Conservation (phyloP, 2,329 filamentous ascomycete genomes). For the Fonsecaea erecta region DNA sequence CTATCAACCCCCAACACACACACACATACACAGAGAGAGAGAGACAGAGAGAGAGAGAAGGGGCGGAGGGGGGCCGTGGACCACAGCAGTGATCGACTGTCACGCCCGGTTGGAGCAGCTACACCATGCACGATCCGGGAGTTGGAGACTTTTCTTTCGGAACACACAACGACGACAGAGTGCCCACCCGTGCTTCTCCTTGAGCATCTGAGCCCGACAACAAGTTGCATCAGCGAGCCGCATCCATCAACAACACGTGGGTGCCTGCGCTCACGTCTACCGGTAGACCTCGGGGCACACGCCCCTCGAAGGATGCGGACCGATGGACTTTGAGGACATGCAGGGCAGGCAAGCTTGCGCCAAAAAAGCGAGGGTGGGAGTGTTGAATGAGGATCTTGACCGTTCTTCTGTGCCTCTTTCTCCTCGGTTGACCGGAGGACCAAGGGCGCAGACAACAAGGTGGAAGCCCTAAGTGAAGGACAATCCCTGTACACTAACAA, state of each 20-base stretch:
- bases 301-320: not conserved
- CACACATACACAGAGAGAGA: no score
- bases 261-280: not conserved
- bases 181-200: no score
- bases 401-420: not conserved
- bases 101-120: not conserved
- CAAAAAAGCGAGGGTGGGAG: slow-evolving; percentile 11
- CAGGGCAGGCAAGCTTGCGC: not conserved
- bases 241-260: not conserved
- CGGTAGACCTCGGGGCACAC: not conserved
- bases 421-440: not conserved
- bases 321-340: not conserved
- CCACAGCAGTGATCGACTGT: not conserved
- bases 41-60: no score
- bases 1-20: no score
- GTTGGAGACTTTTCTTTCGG: no score
- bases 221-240: not conserved
- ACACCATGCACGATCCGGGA: no score
- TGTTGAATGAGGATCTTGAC: slow-evolving; percentile 3
- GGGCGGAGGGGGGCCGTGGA: no score
- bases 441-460: not conserved
- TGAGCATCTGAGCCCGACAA: not conserved
- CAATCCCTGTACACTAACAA: slow-evolving; percentile 1
- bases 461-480: slow-evolving; percentile 9
- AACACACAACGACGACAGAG: no score